phyloP scores from a whole-genome alignment of 768 basidiomycete genomes.

The Boletus sp. region DNA sequence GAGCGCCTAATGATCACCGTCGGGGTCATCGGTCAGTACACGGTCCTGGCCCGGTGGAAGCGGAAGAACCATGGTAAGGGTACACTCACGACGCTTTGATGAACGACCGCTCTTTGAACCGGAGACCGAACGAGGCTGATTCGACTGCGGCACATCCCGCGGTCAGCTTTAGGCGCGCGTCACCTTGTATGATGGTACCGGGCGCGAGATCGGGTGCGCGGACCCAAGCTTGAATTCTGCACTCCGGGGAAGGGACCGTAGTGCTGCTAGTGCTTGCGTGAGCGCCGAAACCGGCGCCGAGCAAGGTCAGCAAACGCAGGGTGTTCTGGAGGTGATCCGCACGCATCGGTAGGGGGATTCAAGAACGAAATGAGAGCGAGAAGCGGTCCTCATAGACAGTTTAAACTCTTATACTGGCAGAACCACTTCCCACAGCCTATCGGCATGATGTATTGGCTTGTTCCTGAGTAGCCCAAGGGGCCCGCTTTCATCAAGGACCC shows the following conservation, averaged over 20 bases:
- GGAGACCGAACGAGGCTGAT: not conserved
- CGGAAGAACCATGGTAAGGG: not conserved
- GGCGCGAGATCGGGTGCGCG: not conserved
- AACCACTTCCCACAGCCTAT: no score
- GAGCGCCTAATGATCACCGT: constrained; percentile 3
- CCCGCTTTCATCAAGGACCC: no score
- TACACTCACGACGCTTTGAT: no score
- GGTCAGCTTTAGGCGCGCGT: not conserved
- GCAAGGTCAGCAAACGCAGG: not conserved
- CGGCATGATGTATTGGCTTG: no score
- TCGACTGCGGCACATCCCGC: not conserved
- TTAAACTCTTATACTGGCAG: no score
- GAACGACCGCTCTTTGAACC: not conserved
- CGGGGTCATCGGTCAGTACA: not conserved
- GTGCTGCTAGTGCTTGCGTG: not conserved
- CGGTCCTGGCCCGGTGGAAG: not conserved
- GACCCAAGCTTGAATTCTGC: not conserved
- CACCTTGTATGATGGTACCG: no score
- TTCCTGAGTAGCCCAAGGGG: no score
- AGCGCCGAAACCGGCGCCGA: not conserved
- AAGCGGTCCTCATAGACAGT: no score
- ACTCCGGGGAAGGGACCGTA: not conserved
- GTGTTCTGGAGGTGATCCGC: not conserved
- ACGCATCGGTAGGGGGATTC: not conserved
- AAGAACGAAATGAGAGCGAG: no score